Base-by-base conservation (phyloP, 192 early-diverging fungal genomes). In the Coemansia sp. region DNA sequence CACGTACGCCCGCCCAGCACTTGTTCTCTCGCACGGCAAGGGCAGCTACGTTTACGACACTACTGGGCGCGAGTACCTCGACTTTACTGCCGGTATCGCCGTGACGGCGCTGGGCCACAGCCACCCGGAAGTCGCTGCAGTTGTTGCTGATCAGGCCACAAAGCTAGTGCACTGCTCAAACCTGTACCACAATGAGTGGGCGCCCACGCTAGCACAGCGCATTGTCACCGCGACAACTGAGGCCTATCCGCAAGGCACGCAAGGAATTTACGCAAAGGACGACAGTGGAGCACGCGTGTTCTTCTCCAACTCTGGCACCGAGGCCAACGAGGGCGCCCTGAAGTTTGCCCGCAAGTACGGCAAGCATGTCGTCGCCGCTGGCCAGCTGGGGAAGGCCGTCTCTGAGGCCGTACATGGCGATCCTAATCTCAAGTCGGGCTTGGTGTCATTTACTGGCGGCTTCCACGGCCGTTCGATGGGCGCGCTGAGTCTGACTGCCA, bases 401-500 rank as follows among this genome's bases (percentile, higher is more conserved):
- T 83, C 81, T 44, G 84, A 58, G 76, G 83, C 70, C 5, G 64
- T 83, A 47, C 85, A 84, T 65, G 81, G 56, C 61, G 83, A 63
- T 37, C 76, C 67, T 59, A 71, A 86, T 22, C 80, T 86, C 16
- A 94, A 95, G 76, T 76, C 86, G 68, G 84, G 85, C 22, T 82
- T 98, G 47, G 84, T 99, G 20, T 92, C 91, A 41, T 99, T 98
- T 71, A 87, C 79, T 9, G 91, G 95, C 64, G 95, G 92, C 1
- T 99, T 99, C 84, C 98, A 99, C 74, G 98, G 98, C 65, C 93
- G 98, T 35, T 87, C 94, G 9, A 89, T 99, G 90, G 96, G 96
- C 6, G 92, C 98, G 0, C 84, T 99, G 47, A 95, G 95, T n/a
- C 93, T 94, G 24, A 99, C 98, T 0, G 92, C 91, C 13, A 91